A percentile compares a stretch with the other conserved stretches of the same genome.
phyloP scores from a whole-genome alignment of 495 filamentous ascomycete genomes.

The Aspergillus diversus region DNA sequence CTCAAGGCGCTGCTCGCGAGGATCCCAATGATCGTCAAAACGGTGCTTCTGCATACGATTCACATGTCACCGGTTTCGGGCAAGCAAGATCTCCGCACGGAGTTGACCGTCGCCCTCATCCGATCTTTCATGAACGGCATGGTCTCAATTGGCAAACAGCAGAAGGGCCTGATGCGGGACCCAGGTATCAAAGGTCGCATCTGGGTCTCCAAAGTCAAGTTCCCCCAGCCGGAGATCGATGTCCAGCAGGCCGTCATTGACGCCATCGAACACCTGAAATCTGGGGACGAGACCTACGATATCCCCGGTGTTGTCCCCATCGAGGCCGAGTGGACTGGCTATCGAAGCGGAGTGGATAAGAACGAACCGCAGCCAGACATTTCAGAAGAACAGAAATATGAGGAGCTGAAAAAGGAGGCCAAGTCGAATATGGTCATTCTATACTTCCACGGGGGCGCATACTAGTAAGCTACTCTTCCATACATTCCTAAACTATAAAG shows the following conservation, averaged over 20 bases:
- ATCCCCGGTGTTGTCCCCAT: constrained; percentile 60
- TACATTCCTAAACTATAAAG: not conserved
- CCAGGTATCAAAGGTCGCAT: constrained; percentile 75
- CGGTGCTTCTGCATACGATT: constrained; percentile 68
- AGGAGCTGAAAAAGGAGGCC: constrained; percentile 70
- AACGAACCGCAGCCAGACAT: constrained; percentile 59
- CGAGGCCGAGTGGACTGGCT: constrained; percentile 88
- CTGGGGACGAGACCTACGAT: constrained; percentile 49
- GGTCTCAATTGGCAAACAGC: constrained; percentile 60
- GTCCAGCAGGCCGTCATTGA: constrained; percentile 60
- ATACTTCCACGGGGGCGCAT: constrained; percentile 91
- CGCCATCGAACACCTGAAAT: constrained; percentile 67
- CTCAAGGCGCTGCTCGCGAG: constrained; percentile 55
- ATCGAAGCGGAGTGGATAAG: constrained; percentile 60
- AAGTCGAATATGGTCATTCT: constrained; percentile 69
- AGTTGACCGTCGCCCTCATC: constrained; percentile 70
- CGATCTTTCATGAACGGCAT: constrained; percentile 60
- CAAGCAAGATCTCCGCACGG: constrained; percentile 80
- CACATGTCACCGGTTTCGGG: constrained; percentile 65
- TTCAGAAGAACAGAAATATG: constrained; percentile 73
- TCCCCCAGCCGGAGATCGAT: constrained; percentile 60
- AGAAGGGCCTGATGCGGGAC: constrained; percentile 63
- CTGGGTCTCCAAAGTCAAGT: constrained; percentile 73
- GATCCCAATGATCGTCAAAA: constrained; percentile 69
- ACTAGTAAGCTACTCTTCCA: constrained; percentile 51